A percentile compares a stretch with the other conserved stretches of the same genome.
Evolutionary conservation across 257 asterid genomes (phyloP).

Genomic region (Sherardia arvensis): DNA sequence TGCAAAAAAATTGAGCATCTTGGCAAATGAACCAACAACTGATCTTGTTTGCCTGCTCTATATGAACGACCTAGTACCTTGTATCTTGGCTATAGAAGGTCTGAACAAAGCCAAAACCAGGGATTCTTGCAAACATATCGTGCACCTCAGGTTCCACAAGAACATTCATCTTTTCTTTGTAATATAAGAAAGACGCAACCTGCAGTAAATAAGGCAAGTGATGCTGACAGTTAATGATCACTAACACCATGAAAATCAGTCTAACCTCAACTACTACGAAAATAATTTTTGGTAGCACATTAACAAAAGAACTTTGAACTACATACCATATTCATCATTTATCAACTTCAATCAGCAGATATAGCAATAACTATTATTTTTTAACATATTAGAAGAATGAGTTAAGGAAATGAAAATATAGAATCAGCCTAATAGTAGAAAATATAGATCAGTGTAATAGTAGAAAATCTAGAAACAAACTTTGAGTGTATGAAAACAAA

Average conservation of each 20-base stretch:
- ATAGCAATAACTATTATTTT: neutral
- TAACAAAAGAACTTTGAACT: neutral
- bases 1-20: neutral
- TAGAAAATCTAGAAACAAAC: neutral
- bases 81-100: constrained; percentile 97
- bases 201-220: constrained; percentile 29
- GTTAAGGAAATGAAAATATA: neutral
- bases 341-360: neutral
- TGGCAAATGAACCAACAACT: neutral
- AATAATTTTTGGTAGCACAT: neutral
- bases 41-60: neutral
- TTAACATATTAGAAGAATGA: neutral
- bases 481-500: neutral
- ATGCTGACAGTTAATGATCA: constrained; percentile 2
- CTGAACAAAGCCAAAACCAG: constrained; percentile 97
- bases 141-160: constrained; percentile 99
- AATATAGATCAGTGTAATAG: no score
- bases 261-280: neutral
- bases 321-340: neutral
- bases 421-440: neutral
- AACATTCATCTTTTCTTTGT: constrained; percentile 89
- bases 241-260: neutral
- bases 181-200: constrained; percentile 85
- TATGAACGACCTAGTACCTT: constrained; percentile 44
- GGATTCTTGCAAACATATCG: constrained; percentile 84